A percentile compares a stretch with the other conserved stretches of the same genome.
phyloP scores from a whole-genome alignment of 345 rosid species.

The Arabidopsis suecica region DNA sequence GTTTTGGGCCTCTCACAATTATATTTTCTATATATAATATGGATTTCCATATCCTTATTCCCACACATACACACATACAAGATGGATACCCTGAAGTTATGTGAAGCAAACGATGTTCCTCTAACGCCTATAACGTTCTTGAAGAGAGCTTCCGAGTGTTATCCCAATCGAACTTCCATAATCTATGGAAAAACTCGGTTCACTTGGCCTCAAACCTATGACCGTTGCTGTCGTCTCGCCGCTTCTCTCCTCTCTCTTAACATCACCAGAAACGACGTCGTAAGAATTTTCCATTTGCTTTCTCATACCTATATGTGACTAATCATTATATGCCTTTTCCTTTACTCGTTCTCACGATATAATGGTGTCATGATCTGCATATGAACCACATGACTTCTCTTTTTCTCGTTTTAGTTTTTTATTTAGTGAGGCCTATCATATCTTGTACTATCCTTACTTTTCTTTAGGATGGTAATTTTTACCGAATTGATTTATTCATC shows the following conservation, averaged over 20 bases:
- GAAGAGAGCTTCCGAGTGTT: conserved; percentile 70
- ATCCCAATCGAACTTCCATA: conserved; percentile 57
- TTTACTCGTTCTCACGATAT: neutral
- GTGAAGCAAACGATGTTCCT: conserved; percentile 64
- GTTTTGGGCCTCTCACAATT: neutral
- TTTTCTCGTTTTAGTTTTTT: neutral
- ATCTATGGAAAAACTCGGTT: conserved; percentile 56
- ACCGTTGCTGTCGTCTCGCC: conserved; percentile 70
- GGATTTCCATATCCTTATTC: neutral
- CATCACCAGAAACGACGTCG: conserved; percentile 65
- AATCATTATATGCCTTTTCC: too few species aligned
- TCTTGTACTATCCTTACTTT: neutral
- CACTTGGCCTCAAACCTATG: conserved; percentile 71
- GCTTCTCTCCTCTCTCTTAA: conserved; percentile 67
- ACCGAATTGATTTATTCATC: neutral
- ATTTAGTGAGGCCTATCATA: neutral
- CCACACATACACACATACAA: conserved; percentile 38
- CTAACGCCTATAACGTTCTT: conserved; percentile 73
- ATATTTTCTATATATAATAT: conserved; percentile 16
- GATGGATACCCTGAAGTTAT: conserved; percentile 60
- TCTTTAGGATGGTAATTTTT: neutral
- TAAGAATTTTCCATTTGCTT: conserved; percentile 26
- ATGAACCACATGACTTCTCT: neutral
- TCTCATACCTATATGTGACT: neutral
- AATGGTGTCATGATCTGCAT: neutral